Conservation (phyloP, 345 rosid species). For the Heritiera fomes region DNA sequence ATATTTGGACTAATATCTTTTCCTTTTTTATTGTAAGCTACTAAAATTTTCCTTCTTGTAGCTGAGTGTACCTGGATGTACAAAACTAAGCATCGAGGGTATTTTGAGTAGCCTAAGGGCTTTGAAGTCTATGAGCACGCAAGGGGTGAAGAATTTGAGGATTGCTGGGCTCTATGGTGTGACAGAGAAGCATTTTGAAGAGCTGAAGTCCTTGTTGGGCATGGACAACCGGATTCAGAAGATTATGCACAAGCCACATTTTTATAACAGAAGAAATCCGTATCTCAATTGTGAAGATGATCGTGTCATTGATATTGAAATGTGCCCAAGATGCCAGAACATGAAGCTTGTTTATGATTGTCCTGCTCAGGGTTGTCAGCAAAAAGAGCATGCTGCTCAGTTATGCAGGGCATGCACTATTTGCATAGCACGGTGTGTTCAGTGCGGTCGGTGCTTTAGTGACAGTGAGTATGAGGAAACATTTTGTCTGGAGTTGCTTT, state of each 20-base stretch:
- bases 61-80: constrained; percentile 91
- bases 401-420: constrained; percentile 84
- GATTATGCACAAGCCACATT: constrained; percentile 54
- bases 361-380: constrained; percentile 75
- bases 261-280: constrained; percentile 57
- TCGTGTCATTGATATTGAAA: constrained; percentile 74
- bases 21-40: constrained; percentile 9
- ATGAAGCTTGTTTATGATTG: constrained; percentile 86
- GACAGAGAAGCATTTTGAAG: constrained; percentile 63
- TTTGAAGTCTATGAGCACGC: constrained; percentile 46
- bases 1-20: not conserved
- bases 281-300: constrained; percentile 73
- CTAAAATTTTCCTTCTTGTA: constrained; percentile 34
- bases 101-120: constrained; percentile 61
- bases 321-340: constrained; percentile 80
- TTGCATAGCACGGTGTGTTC: constrained; percentile 75
- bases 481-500: constrained; percentile 71
- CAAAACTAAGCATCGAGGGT: constrained; percentile 70
- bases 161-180: constrained; percentile 81
- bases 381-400: constrained; percentile 39
- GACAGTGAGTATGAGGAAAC: constrained; percentile 84
- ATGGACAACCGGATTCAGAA: constrained; percentile 33
- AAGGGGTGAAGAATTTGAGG: constrained; percentile 66
- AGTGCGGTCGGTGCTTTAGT: constrained; percentile 86
- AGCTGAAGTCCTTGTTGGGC: constrained; percentile 57